Conservation (phyloP, 169 alveolate species). For the Plasmodium inui region DNA sequence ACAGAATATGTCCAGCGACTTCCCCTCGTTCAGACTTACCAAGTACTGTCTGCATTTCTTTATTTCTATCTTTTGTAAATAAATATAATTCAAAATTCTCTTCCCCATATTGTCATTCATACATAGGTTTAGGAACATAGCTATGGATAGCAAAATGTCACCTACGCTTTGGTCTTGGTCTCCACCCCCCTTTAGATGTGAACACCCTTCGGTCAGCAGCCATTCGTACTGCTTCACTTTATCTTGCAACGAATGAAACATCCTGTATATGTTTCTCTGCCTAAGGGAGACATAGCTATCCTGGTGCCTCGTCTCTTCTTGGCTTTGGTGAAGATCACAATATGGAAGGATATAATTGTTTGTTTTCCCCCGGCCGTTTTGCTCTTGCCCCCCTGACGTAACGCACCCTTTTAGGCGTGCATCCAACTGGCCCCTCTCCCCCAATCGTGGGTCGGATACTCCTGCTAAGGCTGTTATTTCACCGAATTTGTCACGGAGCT, state of each 20-base stretch:
- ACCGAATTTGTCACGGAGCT: neutral
- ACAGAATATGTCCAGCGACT: neutral
- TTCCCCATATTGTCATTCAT: constrained; percentile 56
- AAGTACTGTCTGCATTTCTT: constrained; percentile 48
- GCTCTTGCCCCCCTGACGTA: neutral
- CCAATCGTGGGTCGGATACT: neutral
- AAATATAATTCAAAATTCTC: constrained; percentile 72
- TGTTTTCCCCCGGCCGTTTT: neutral
- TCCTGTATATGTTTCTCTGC: neutral
- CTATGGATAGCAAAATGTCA: constrained; percentile 7
- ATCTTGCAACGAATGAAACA: neutral
- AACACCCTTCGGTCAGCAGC: neutral
- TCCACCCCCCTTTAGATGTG: neutral
- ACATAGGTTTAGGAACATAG: constrained; percentile 45
- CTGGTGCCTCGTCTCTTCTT: neutral
- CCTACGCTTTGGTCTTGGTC: constrained; percentile 9
- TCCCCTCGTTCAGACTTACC: constrained; percentile 3
- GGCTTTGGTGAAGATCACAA: neutral
- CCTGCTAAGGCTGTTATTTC: constrained; percentile 26
- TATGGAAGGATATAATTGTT: neutral
- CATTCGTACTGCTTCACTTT: constrained; percentile 1
- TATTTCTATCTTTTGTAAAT: constrained; percentile 31
- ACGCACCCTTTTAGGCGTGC: constrained; percentile 5
- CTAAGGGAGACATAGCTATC: neutral
- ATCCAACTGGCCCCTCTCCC: constrained; percentile 1